A percentile compares a stretch with the other conserved stretches of the same genome.
phyloP scores from a whole-genome alignment of 805 yeast genomes.

The Starmerella asiatica region DNA sequence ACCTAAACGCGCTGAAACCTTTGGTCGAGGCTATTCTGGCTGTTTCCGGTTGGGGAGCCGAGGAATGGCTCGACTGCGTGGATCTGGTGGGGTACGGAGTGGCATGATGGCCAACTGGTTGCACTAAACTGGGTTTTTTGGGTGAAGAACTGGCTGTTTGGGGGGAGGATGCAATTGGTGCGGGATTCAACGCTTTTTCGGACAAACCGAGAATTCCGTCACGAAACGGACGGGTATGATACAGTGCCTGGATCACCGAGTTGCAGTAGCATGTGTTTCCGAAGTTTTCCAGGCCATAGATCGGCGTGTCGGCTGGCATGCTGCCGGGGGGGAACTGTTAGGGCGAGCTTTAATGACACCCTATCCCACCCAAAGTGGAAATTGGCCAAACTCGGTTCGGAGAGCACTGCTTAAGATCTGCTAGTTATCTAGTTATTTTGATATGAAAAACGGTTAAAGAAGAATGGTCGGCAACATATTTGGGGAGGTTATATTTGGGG shows the following conservation, averaged over 20 bases:
- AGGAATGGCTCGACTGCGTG: not conserved
- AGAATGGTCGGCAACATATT: too few species aligned
- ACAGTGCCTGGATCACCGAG: slow-evolving; percentile 79
- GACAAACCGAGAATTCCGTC: slow-evolving; percentile 28
- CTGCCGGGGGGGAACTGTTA: too few species aligned
- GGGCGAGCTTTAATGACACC: too few species aligned
- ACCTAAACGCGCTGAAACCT: slow-evolving; percentile 1
- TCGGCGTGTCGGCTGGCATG: slow-evolving; percentile 21
- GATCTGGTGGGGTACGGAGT: not conserved
- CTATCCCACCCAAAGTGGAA: too few species aligned
- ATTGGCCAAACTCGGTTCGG: too few species aligned
- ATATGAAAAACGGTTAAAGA: too few species aligned
- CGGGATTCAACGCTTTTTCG: not conserved
- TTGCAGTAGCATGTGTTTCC: slow-evolving; percentile 83
- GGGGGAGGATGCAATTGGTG: too few species aligned
- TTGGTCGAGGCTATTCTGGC: not conserved
- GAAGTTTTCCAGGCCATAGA: slow-evolving; percentile 34
- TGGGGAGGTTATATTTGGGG: too few species aligned
- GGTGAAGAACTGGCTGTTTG: too few species aligned
- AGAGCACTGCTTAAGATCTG: too few species aligned
- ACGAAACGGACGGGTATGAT: slow-evolving; percentile 59
- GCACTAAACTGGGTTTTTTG: not conserved
- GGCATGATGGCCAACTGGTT: not conserved
- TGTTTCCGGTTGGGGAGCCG: not conserved
- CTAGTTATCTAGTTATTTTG: too few species aligned